Evolutionary conservation across 2,329 filamentous ascomycete genomes (phyloP).

Genomic region (Phyllosticta paracitricarpa): DNA sequence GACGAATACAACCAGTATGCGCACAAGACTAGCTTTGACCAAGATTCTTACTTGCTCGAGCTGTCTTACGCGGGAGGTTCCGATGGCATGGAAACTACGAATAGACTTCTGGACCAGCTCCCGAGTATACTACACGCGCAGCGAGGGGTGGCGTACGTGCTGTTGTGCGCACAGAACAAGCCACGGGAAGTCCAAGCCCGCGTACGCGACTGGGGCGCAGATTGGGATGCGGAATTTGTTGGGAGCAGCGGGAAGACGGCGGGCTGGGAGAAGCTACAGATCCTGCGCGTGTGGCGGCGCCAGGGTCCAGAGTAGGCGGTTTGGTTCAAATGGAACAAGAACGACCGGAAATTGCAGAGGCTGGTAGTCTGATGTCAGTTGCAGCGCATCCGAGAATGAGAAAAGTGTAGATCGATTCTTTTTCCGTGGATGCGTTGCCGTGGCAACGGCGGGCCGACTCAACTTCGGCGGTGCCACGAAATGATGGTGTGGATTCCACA

Average conservation of each 20-base stretch:
- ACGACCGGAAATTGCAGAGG: not conserved
- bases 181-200: constrained; percentile 61
- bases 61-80: constrained; percentile 81
- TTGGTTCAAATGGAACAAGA: not conserved
- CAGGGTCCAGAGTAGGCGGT: not conserved
- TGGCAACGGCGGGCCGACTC: not conserved
- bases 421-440: not conserved
- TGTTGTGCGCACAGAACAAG: constrained; percentile 85
- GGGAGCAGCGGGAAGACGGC: constrained; percentile 75
- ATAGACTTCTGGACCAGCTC: constrained; percentile 62
- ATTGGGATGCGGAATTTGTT: constrained; percentile 69
- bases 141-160: constrained; percentile 74
- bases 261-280: constrained; percentile 89
- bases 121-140: constrained; percentile 50
- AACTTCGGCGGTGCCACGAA: not conserved
- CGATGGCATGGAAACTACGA: constrained; percentile 91
- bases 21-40: constrained; percentile 48
- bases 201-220: constrained; percentile 47
- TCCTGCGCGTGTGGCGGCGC: constrained; percentile 70
- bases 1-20: constrained; percentile 15
- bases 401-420: not conserved
- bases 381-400: not conserved
- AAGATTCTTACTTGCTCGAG: constrained; percentile 72
- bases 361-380: not conserved
- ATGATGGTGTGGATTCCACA: not conserved